These are phyloP conservation scores for Aureobasidium sp. DNA, from an alignment of 2,329 filamentous ascomycete species.

Conservation along the genomic window DNA sequence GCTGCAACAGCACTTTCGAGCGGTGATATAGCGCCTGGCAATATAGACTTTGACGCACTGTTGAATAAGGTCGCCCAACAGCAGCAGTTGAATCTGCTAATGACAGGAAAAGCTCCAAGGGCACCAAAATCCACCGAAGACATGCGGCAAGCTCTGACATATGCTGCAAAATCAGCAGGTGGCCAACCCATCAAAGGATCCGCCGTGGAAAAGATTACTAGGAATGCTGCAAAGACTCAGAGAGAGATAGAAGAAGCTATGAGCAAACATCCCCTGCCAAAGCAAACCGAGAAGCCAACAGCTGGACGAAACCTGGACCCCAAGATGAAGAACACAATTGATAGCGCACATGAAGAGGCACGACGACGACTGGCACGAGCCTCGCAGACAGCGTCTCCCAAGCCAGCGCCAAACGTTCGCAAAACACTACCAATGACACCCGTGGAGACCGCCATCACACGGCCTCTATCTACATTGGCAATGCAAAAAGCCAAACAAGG, in stretches of 20 bases:
- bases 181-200: not conserved
- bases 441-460: conserved; percentile 25
- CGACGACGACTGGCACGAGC: conserved; percentile 18
- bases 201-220: conserved; percentile 3
- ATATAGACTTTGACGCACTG: conserved; percentile 26
- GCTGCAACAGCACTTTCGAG: conserved; percentile 39
- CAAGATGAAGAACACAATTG: conserved; percentile 10
- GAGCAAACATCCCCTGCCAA: conserved; percentile 14
- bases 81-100: conserved; percentile 23
- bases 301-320: conserved; percentile 17
- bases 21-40: conserved; percentile 31
- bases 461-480: conserved; percentile 26
- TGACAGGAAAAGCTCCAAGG: conserved; percentile 20
- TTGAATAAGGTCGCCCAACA: conserved; percentile 26
- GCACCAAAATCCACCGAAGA: conserved; percentile 22
- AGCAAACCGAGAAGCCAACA: conserved; percentile 17
- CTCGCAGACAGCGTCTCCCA: conserved; percentile 11
- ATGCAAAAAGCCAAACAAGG: conserved; percentile 22
- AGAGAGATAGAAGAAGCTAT: conserved; percentile 17
- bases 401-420: conserved; percentile 17
- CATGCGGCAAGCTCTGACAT: conserved; percentile 22
- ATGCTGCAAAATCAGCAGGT: conserved; percentile 19
- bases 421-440: conserved; percentile 25
- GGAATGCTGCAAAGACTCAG: conserved; percentile 8
- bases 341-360: conserved; percentile 14